Evolutionary conservation across 2,329 filamentous ascomycete genomes (phyloP).

Genomic region (Trichoderma endophyticum): DNA sequence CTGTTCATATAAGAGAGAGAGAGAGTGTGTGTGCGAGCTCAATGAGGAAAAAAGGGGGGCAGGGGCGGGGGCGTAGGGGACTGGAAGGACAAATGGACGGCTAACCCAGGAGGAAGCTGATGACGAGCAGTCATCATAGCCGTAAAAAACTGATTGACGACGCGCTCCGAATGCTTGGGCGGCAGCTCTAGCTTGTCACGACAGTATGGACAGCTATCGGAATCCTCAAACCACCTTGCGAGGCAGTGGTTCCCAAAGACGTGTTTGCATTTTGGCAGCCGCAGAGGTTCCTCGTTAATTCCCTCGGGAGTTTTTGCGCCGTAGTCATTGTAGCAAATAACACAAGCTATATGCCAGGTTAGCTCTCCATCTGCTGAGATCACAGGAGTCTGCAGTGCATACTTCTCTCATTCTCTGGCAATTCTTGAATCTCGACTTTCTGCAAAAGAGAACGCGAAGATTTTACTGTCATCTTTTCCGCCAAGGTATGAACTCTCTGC

Average conservation of each 20-base stretch:
- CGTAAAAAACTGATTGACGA: slow-evolving; percentile 30
- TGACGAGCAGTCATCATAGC: slow-evolving; percentile 32
- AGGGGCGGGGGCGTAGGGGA: too few species aligned
- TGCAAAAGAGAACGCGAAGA: slow-evolving; percentile 46
- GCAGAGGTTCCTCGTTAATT: slow-evolving; percentile 53
- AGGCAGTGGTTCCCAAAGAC: slow-evolving; percentile 63
- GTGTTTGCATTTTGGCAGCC: slow-evolving; percentile 60
- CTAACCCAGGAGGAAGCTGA: slow-evolving; percentile 25
- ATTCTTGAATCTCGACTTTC: slow-evolving; percentile 42
- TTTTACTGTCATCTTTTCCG: slow-evolving; percentile 48
- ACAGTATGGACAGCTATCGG: slow-evolving; percentile 62
- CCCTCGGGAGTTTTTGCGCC: slow-evolving; percentile 57
- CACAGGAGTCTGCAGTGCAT: slow-evolving; percentile 27
- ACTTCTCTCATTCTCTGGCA: slow-evolving; percentile 49
- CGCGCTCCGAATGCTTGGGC: slow-evolving; percentile 24
- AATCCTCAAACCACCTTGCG: slow-evolving; percentile 62
- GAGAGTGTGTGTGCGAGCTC: neutral
- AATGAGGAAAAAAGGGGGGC: neutral
- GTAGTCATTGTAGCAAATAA: slow-evolving; percentile 64
- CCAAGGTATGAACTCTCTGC: slow-evolving; percentile 42
- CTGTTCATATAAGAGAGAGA: neutral
- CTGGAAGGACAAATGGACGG: neutral
- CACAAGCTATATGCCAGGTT: slow-evolving; percentile 45
- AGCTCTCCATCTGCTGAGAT: slow-evolving; percentile 1
- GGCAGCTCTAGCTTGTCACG: slow-evolving; percentile 58